phyloP scores from a whole-genome alignment of 352 stramenopile genomes.

The Phytophthora fragariae region DNA sequence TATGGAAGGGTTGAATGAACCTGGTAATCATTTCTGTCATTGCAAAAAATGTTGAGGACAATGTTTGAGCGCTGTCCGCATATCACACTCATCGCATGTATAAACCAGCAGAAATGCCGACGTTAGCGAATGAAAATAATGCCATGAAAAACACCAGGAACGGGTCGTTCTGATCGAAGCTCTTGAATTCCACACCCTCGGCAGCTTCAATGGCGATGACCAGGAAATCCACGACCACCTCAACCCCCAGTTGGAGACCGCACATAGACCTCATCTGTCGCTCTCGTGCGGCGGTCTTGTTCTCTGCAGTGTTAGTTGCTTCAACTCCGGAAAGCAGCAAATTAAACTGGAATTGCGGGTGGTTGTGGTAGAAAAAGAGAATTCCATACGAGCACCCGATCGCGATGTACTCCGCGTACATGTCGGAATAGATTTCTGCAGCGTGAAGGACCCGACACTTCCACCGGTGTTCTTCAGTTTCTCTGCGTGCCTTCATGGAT shows the following conservation, averaged over 20 bases:
- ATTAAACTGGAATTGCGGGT: background rate
- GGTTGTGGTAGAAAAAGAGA: background rate
- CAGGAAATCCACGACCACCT: conserved; percentile 24
- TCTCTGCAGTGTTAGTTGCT: background rate
- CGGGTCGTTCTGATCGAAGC: conserved; percentile 22
- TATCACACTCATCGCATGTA: conserved; percentile 9
- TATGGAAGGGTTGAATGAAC: too few relatives aligned
- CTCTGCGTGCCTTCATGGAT: background rate
- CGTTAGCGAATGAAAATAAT: conserved; percentile 18
- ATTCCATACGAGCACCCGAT: background rate
- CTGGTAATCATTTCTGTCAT: too few relatives aligned
- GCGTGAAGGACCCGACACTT: background rate
- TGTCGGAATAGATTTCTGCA: background rate
- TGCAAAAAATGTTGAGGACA: too few relatives aligned
- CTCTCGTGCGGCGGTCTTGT: background rate
- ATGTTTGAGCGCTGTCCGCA: too few relatives aligned
- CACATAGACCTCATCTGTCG: background rate
- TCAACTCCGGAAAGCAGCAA: background rate
- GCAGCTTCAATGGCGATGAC: conserved; percentile 24
- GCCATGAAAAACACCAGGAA: conserved; percentile 16
- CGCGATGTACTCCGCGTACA: background rate
- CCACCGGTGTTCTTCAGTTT: background rate
- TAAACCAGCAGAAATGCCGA: conserved; percentile 23
- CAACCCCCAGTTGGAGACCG: background rate
- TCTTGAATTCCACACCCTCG: conserved; percentile 25